Evolutionary conservation across 78 protist genomes (phyloP).

Genomic region (Parvularia atlantis): DNA sequence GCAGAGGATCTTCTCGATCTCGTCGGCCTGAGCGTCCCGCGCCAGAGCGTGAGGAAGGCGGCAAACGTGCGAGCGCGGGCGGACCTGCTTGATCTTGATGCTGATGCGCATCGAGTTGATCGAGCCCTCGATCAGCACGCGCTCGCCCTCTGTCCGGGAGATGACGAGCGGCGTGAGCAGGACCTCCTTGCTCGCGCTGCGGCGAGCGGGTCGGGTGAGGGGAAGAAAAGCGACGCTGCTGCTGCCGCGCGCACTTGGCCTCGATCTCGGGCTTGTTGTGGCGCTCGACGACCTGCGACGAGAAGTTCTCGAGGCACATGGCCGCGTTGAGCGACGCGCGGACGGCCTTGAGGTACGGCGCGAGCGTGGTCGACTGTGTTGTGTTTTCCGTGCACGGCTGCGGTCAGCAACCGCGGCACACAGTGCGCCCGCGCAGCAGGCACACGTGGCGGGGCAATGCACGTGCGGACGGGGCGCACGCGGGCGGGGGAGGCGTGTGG

Average conservation of each 20-base stretch:
- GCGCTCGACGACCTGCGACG: slow-evolving; percentile 93
- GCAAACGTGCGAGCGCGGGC: too few relatives aligned
- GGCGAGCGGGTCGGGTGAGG: neutral
- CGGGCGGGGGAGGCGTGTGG: too few relatives aligned
- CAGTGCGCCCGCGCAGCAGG: too few relatives aligned
- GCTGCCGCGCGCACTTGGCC: slow-evolving; percentile 37
- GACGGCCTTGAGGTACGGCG: slow-evolving; percentile 83
- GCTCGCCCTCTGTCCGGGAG: slow-evolving; percentile 73
- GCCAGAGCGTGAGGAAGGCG: neutral
- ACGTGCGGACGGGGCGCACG: too few relatives aligned
- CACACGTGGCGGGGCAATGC: too few relatives aligned
- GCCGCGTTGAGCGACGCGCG: slow-evolving; percentile 84
- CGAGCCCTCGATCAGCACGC: slow-evolving; percentile 83
- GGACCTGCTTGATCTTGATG: slow-evolving; percentile 66
- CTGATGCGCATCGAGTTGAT: slow-evolving; percentile 94
- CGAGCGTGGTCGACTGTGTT: slow-evolving; percentile 42
- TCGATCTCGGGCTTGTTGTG: slow-evolving; percentile 99
- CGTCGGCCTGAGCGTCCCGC: slow-evolving; percentile 78
- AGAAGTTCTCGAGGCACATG: slow-evolving; percentile 85
- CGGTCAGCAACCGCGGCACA: too few relatives aligned
- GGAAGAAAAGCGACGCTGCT: neutral
- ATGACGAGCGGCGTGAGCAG: slow-evolving; percentile 80
- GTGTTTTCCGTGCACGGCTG: too few relatives aligned
- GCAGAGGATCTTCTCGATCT: slow-evolving; percentile 77
- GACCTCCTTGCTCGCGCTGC: slow-evolving; percentile 52